These are phyloP conservation scores for Euryodendron excelsum DNA, from an alignment of 148 eudicot species.

Conservation along the genomic window DNA sequence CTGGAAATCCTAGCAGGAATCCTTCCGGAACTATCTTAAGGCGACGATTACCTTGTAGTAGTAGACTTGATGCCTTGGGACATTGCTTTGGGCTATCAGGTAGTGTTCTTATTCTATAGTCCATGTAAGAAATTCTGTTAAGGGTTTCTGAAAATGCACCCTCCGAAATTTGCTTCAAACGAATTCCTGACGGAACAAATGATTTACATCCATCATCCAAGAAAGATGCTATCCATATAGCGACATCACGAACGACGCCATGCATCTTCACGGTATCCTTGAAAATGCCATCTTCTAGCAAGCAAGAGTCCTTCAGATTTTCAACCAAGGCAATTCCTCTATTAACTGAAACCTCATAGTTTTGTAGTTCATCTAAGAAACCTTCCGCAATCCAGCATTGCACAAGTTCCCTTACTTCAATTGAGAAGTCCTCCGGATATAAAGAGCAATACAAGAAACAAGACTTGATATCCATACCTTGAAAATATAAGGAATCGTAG, in stretches of 20 bases:
- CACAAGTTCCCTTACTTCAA: constrained; percentile 6
- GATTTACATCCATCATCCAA: constrained; percentile 7
- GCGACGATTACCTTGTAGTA: constrained; percentile 7
- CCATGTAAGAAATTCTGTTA: constrained; percentile 9
- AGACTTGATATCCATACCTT: neutral
- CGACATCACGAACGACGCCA: constrained; percentile 18
- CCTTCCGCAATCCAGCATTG: constrained; percentile 17
- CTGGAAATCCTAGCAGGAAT: neutral
- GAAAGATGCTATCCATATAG: neutral
- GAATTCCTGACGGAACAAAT: neutral
- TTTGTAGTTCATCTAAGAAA: constrained; percentile 1
- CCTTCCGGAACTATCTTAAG: constrained; percentile 1
- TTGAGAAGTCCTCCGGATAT: constrained; percentile 18
- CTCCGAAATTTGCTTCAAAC: neutral
- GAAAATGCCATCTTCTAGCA: neutral
- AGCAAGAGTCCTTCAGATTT: constrained; percentile 10
- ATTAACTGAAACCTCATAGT: neutral
- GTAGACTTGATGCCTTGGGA: constrained; percentile 9
- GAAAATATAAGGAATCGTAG: neutral
- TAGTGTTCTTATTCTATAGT: neutral
- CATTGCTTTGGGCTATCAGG: neutral
- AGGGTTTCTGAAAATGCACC: neutral
- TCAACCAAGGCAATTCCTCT: constrained; percentile 10
- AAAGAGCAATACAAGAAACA: constrained; percentile 23
- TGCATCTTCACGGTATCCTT: constrained; percentile 18